phyloP scores from a whole-genome alignment of 106 monocot genomes.

The Dendrobium catenatum region DNA sequence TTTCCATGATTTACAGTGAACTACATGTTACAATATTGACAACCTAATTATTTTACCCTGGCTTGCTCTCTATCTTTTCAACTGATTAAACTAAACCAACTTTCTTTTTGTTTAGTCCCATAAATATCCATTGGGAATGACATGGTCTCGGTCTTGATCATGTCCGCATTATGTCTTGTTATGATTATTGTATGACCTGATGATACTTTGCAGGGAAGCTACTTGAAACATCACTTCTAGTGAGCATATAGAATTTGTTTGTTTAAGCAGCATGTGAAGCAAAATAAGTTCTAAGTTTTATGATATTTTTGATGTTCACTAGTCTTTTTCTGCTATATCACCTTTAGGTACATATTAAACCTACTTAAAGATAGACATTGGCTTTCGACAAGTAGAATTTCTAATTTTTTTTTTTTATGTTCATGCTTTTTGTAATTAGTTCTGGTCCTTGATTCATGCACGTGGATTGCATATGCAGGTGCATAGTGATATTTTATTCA shows the following conservation, averaged over 20 bases:
- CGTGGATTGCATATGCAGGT: constrained; percentile 12
- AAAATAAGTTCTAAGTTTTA: background rate
- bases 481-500: constrained; percentile 10
- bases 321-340: background rate
- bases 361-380: background rate
- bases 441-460: background rate
- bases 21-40: background rate
- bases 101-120: background rate
- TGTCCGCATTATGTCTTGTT: background rate
- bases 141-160: background rate
- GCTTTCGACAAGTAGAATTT: background rate
- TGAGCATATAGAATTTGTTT: background rate
- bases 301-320: background rate
- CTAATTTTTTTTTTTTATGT: background rate
- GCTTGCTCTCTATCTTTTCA: background rate
- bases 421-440: background rate
- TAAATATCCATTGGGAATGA: background rate
- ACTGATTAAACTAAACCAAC: background rate
- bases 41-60: background rate
- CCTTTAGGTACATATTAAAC: background rate
- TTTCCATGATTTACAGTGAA: background rate
- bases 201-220: background rate
- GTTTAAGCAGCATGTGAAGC: background rate
- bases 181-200: background rate
- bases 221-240: background rate